Evolutionary conservation across 2,329 filamentous ascomycete species (phyloP), one percentile per base, ranked within the genome.

Genomic region (Orbilia oligospora): DNA sequence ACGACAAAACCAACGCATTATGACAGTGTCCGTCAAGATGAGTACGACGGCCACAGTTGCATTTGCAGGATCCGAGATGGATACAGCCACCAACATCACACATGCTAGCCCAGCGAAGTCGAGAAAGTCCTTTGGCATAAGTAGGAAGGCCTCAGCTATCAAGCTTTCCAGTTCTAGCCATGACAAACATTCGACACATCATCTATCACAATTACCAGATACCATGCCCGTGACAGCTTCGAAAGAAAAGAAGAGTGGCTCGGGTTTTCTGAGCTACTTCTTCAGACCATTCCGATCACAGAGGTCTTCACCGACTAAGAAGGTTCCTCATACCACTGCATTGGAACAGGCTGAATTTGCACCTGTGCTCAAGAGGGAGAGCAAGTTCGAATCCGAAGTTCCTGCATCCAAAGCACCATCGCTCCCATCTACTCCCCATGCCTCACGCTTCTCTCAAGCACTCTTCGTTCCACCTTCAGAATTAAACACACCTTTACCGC

Each of bases 31-130:
- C 22, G 56, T 55, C 20, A 78, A 67, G 63, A 78, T 78, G 75
- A 78, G 75, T 61, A 67, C 73, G 63, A 78, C 75, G 46, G 67
- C 73, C 41, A 78, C 73, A 58, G 61, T 78, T 56, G 69, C 68
- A 49, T 77, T 77, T 68, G 61, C 75, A 78, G 75, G 75, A 78
- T 78, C 75, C 68, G 75, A 78, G 48, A 71, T 72, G 75, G 75
- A 78, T 49, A 56, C 75, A 48, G 16, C 68, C 63, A 65, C 69
- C 49, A 48, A 77, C 61, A 36, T 55, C 27, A 24, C 61, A 41
- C 68, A 78, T 41, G n/a, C 68, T 27, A 78, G 53, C 44, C 75
- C 75, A 27, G 68, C 75, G 16, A 78, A 72, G 68, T 68, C 75
- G 53, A 72, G 75, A 51, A 78, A 72, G 55, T 78, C 75, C 46